Evolutionary conservation across 2,329 filamentous ascomycete genomes (phyloP), one percentile per base, ranked within the genome.

Genomic region (Ophiocordyceps camponoti-rufipedis): DNA sequence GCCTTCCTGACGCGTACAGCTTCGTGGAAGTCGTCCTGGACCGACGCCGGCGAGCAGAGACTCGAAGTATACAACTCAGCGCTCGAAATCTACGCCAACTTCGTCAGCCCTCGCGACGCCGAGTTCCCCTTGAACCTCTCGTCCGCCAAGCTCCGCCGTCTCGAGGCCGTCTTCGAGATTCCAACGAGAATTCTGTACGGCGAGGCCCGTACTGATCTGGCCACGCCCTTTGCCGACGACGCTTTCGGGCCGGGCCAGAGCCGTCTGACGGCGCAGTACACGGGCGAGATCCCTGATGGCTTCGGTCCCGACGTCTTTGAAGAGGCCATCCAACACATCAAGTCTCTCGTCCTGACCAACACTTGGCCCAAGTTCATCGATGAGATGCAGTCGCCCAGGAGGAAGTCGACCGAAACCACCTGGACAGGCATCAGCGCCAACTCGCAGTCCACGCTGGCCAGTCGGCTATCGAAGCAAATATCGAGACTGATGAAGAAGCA

Each of bases 61-160:
- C 67, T 64, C 14, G 62, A 71, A 44, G 62, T 67, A 13, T 83
- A 75, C 59, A 72, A 72, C 49, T 60, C 65, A 12, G 80, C 77
- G 0, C 61, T 81, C 1, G 63, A 67, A 45, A 79, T 83, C 54
- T 83, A 80, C 55, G 65, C 66, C 43, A 68, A 71, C 35, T 78
- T 78, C 53, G 67, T 82, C 56, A 73, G 73, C 51, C 61, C 69
- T 1, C 62, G 64, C 6, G 72, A 78, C 41, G 77, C 79, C 41
- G 70, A 75, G 40, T 81, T 82, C 48, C 76, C 74, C 10, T 67
- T 82, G 55, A 82, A 83, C 56, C 67, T 83, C 42, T 73, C 76
- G 1, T 73, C 69, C 1, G 53, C 60, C 8, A 67, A 75, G 31
- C 65, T 73, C 39, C 65, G 64, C 45, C 60, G 61, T 12, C 67